phyloP scores from a whole-genome alignment of 495 filamentous ascomycete species.

The Corynascus novoguineensis region DNA sequence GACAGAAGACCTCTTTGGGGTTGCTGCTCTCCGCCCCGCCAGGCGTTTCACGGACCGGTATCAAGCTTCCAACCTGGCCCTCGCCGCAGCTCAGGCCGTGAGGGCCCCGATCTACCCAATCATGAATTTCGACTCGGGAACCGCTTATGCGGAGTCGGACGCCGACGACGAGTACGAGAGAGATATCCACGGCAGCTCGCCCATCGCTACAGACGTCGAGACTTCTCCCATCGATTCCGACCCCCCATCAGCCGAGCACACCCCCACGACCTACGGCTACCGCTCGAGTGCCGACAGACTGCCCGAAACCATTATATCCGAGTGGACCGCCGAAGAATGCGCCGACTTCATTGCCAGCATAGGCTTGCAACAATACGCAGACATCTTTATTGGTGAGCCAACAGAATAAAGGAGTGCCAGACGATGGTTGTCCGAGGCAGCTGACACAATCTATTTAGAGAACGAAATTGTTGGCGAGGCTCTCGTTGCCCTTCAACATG shows the following conservation, averaged over 20 bases:
- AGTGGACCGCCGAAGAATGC: slow-evolving; percentile 87
- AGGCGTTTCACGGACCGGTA: neutral
- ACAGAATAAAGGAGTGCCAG: slow-evolving; percentile 13
- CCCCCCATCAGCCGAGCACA: slow-evolving; percentile 74
- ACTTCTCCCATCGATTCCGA: slow-evolving; percentile 76
- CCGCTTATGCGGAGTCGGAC: slow-evolving; percentile 76
- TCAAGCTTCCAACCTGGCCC: slow-evolving; percentile 10
- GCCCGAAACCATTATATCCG: slow-evolving; percentile 72
- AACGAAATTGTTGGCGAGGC: slow-evolving; percentile 93
- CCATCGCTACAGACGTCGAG: slow-evolving; percentile 71
- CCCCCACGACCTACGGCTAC: slow-evolving; percentile 77
- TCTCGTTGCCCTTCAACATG: slow-evolving; percentile 79
- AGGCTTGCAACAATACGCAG: slow-evolving; percentile 77
- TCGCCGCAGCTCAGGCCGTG: slow-evolving; percentile 24
- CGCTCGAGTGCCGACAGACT: slow-evolving; percentile 60
- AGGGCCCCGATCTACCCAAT: slow-evolving; percentile 25
- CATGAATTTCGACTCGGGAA: slow-evolving; percentile 56
- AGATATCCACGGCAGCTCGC: slow-evolving; percentile 65
- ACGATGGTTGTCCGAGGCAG: neutral
- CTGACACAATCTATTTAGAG: slow-evolving; percentile 45
- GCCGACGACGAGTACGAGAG: slow-evolving; percentile 94
- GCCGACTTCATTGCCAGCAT: slow-evolving; percentile 76
- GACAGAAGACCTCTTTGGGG: slow-evolving; percentile 3
- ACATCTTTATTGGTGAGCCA: slow-evolving; percentile 62
- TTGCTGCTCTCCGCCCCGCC: neutral